Evolutionary conservation across 2,329 filamentous ascomycete species (phyloP).

Genomic region (Raffaelea arxii): DNA sequence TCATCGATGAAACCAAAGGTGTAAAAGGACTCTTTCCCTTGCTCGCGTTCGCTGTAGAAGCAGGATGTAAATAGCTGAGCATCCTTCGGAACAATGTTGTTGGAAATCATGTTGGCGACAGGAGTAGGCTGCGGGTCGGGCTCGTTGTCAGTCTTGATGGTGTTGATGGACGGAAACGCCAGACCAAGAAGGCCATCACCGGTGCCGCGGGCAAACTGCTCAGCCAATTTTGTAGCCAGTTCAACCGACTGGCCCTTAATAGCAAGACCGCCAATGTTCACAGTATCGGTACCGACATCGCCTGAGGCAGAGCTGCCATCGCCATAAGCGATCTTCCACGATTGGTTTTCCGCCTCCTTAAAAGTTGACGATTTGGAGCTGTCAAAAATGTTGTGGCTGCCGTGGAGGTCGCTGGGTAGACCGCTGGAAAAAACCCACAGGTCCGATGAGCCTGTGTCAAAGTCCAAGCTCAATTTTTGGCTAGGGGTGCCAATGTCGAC

Average conservation of each 20-base stretch:
- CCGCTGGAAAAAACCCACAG: constrained; percentile 54
- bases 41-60: constrained; percentile 47
- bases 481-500: constrained; percentile 55
- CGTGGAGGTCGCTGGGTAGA: constrained; percentile 26
- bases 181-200: constrained; percentile 60
- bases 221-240: constrained; percentile 48
- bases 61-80: constrained; percentile 55
- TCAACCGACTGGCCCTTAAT: constrained; percentile 56
- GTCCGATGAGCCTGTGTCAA: constrained; percentile 63
- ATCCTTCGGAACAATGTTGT: constrained; percentile 32
- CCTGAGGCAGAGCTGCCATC: constrained; percentile 60
- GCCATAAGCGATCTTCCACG: constrained; percentile 60
- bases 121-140: constrained; percentile 48
- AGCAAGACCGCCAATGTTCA: constrained; percentile 51
- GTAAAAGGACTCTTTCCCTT: constrained; percentile 48
- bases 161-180: constrained; percentile 56
- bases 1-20: constrained; percentile 66
- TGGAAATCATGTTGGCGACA: constrained; percentile 58
- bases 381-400: constrained; percentile 47
- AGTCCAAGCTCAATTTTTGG: constrained; percentile 53
- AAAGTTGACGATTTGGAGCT: constrained; percentile 51
- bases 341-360: constrained; percentile 34
- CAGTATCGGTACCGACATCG: constrained; percentile 51
- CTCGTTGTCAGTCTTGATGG: constrained; percentile 31
- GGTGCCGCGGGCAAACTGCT: constrained; percentile 42